Conservation (phyloP, 495 filamentous ascomycete genomes). For the Pyrenopolyporus hunteri region DNA sequence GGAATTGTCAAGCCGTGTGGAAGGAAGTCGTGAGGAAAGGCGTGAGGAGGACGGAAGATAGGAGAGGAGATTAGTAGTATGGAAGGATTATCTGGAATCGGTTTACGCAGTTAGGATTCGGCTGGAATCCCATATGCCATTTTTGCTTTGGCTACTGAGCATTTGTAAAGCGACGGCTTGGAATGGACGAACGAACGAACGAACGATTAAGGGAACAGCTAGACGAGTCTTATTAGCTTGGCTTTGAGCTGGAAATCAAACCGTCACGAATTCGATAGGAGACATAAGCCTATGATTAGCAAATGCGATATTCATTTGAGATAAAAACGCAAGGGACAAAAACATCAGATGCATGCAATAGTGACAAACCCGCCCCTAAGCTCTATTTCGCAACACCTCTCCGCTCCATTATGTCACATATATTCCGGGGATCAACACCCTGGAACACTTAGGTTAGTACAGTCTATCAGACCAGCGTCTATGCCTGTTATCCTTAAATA, state of each 20-base stretch:
- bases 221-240: neutral
- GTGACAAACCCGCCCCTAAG: constrained; percentile 38
- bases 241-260: neutral
- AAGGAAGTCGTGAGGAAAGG: no score
- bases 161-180: neutral
- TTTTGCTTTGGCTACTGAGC: no score
- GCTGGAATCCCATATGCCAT: no score
- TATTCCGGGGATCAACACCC: constrained; percentile 19
- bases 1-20: neutral
- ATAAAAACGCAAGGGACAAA: constrained; percentile 15
- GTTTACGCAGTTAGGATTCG: no score
- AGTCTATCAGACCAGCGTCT: constrained; percentile 42
- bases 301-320: constrained; percentile 29
- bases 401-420: constrained; percentile 27
- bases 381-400: constrained; percentile 39
- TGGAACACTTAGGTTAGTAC: constrained; percentile 47
- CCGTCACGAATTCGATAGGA: constrained; percentile 6
- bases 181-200: neutral
- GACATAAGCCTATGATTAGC: neutral
- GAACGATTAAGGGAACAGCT: neutral
- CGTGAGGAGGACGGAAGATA: no score
- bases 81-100: no score
- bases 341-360: constrained; percentile 40
- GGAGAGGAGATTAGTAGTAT: no score
- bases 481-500: constrained; percentile 65